phyloP scores from a whole-genome alignment of 192 early-diverging fungal species.

The Mortierella alpina region DNA sequence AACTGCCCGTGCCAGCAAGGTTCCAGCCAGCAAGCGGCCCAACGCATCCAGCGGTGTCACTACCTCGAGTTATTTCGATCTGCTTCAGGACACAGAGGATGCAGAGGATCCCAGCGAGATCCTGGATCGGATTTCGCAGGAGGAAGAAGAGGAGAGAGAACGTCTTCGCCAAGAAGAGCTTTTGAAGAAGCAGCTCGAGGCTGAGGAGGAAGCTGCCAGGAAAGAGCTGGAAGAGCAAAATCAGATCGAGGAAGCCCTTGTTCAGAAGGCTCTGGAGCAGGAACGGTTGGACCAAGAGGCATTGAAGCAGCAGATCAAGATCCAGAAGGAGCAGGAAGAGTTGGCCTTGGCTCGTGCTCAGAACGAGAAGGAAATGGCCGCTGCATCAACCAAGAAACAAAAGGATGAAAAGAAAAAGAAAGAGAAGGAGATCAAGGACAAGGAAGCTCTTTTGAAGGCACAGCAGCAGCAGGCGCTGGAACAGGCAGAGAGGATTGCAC shows the following conservation, averaged over 20 bases:
- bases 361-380: constrained; percentile 1
- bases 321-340: constrained; percentile 16
- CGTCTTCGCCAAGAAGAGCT: constrained; percentile 13
- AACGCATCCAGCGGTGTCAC: constrained; percentile 39
- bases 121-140: constrained; percentile 26
- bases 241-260: background rate
- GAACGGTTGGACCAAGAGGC: constrained; percentile 15
- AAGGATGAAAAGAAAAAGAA: constrained; percentile 50
- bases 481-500: constrained; percentile 7
- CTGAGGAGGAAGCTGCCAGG: constrained; percentile 6
- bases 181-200: constrained; percentile 1
- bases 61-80: constrained; percentile 52
- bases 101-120: constrained; percentile 32
- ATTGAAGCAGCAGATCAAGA: constrained; percentile 17
- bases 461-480: background rate
- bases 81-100: constrained; percentile 43
- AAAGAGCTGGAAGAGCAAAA: constrained; percentile 7
- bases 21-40: constrained; percentile 11
- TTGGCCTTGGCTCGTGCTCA: background rate
- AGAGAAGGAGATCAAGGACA: constrained; percentile 25
- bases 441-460: constrained; percentile 3
- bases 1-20: constrained; percentile 37
- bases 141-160: constrained; percentile 25
- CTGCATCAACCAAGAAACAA: constrained; percentile 23
- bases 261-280: background rate